phyloP scores from a whole-genome alignment of 2,329 filamentous ascomycete genomes.

The Scopulariopsis brevicaulis region DNA sequence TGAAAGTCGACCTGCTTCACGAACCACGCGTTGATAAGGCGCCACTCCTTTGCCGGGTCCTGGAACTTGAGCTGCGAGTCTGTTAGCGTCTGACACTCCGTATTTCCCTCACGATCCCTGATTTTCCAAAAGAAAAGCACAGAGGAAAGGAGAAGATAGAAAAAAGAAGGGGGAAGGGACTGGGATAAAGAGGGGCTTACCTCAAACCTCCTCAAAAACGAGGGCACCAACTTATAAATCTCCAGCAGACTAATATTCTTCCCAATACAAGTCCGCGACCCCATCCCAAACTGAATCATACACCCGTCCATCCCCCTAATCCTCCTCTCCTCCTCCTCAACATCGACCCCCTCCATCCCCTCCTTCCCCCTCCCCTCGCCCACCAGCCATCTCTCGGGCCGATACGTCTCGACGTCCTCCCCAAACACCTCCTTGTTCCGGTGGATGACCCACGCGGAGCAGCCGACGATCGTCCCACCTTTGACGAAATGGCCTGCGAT shows the following conservation, averaged over 20 bases:
- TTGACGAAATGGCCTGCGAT: conserved; percentile 52
- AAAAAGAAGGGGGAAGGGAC: not conserved
- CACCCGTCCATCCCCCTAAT: conserved; percentile 55
- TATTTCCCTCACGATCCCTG: no score
- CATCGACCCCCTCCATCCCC: conserved; percentile 12
- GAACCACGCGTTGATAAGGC: conserved; percentile 50
- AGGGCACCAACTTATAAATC: conserved; percentile 53
- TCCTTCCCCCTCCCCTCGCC: conserved; percentile 17
- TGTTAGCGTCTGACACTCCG: not conserved
- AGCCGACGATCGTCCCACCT: conserved; percentile 64
- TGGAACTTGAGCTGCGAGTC: not conserved
- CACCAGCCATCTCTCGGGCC: conserved; percentile 56
- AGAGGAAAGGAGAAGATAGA: not conserved
- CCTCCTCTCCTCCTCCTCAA: conserved; percentile 33
- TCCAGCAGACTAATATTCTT: conserved; percentile 53
- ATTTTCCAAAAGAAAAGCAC: no score
- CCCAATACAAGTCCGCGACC: conserved; percentile 58
- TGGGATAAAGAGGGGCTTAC: conserved; percentile 18
- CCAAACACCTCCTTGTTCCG: conserved; percentile 58
- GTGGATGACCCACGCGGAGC: conserved; percentile 66
- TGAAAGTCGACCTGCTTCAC: conserved; percentile 48
- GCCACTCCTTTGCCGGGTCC: conserved; percentile 44
- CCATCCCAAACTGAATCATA: conserved; percentile 68
- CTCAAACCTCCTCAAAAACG: conserved; percentile 53
- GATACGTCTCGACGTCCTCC: conserved; percentile 49